phyloP scores from a whole-genome alignment of 208 protist genomes.

The Crithidia mellificae region DNA sequence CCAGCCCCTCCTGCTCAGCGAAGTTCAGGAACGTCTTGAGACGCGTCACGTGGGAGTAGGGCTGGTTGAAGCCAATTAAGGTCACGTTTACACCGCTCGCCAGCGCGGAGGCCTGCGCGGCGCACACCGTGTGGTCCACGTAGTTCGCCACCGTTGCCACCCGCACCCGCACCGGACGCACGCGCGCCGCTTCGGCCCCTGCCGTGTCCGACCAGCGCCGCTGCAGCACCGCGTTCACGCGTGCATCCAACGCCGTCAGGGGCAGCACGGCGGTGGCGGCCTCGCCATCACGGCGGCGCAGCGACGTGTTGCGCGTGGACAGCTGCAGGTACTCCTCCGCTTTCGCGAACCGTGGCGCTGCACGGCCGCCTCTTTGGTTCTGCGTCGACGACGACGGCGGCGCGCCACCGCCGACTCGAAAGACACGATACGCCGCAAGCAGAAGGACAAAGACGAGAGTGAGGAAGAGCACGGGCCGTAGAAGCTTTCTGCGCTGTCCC shows the following conservation, averaged over 20 bases:
- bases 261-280: background rate
- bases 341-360: too few relatives aligned
- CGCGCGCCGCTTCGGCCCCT: background rate
- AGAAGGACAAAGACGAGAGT: background rate
- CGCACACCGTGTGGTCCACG: constrained; percentile 29
- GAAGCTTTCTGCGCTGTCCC: background rate
- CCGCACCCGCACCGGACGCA: constrained; percentile 4
- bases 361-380: too few relatives aligned
- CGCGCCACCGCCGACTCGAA: background rate
- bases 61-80: constrained; percentile 12
- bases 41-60: constrained; percentile 37
- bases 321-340: background rate
- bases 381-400: too few relatives aligned
- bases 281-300: background rate
- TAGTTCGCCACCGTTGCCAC: constrained; percentile 21
- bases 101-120: constrained; percentile 23
- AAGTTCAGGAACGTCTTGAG: constrained; percentile 27
- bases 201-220: constrained; percentile 13
- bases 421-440: background rate
- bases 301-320: constrained; percentile 7
- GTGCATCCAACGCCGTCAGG: background rate
- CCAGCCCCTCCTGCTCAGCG: constrained; percentile 30
- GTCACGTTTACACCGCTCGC: constrained; percentile 23
- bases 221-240: constrained; percentile 8
- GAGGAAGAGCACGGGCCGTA: background rate